Percentiles rank a stretch among this genome's conserved stretches.
phyloP scores from a whole-genome alignment of 1,139 yeast species.

The Sugiyamaella paludigena region DNA sequence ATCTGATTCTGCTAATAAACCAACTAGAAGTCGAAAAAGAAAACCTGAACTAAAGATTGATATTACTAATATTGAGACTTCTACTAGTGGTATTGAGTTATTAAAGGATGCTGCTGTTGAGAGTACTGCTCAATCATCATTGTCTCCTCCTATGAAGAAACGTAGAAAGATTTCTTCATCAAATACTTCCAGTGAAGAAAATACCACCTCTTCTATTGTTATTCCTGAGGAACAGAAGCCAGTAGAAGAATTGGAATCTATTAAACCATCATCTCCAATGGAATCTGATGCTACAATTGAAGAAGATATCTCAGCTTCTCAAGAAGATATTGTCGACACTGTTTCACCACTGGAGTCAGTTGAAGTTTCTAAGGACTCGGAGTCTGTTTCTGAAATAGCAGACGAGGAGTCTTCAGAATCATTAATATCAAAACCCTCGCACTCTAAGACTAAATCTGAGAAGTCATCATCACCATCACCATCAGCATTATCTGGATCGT shows the following conservation, averaged over 20 bases:
- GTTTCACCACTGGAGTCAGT: neutral
- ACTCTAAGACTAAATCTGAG: no score
- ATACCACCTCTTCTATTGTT: no score
- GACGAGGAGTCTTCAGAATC: no score
- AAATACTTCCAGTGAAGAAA: no score
- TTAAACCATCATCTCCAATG: neutral
- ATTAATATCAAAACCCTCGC: no score
- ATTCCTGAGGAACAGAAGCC: neutral
- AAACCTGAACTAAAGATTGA: constrained; percentile 2
- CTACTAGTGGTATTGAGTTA: neutral
- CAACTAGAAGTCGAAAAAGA: constrained; percentile 7
- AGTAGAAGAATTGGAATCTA: neutral
- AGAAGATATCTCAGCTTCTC: constrained; percentile 5
- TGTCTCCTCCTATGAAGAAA: constrained; percentile 1
- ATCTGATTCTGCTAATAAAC: neutral
- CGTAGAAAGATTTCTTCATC: constrained; percentile 7
- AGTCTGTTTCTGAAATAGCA: no score
- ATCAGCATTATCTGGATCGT: neutral
- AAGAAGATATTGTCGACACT: neutral
- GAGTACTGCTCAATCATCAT: neutral
- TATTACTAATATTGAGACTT: neutral
- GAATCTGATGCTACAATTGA: constrained; percentile 13
- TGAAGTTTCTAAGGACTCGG: no score
- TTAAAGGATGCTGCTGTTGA: neutral
- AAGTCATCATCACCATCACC: neutral